Evolutionary conservation across 2,329 filamentous ascomycete genomes (phyloP).

Genomic region (Penicillium sp.): DNA sequence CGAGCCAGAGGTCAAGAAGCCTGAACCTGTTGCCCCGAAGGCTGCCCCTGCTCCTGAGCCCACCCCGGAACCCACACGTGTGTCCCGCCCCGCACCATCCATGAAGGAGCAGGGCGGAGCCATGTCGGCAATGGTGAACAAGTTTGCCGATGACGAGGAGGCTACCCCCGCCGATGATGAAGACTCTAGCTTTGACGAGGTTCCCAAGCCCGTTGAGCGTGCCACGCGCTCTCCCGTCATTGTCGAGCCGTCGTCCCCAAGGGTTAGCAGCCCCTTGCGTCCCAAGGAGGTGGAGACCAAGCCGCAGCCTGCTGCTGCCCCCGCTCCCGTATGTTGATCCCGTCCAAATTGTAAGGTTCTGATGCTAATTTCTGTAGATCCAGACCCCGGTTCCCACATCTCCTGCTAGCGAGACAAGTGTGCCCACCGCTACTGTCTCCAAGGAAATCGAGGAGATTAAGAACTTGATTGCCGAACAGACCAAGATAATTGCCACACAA

Average conservation of each 20-base stretch:
- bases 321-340: neutral
- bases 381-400: constrained; percentile 36
- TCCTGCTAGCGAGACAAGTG: constrained; percentile 14
- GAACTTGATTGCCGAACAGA: constrained; percentile 73
- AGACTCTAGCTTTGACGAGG: constrained; percentile 82
- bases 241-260: constrained; percentile 24
- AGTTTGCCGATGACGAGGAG: constrained; percentile 76
- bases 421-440: constrained; percentile 52
- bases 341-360: neutral
- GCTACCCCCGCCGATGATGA: constrained; percentile 60
- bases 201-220: constrained; percentile 72
- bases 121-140: constrained; percentile 80
- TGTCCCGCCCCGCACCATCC: constrained; percentile 60
- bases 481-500: constrained; percentile 73
- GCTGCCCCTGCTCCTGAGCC: constrained; percentile 37
- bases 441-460: constrained; percentile 75
- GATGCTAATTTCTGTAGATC: constrained; percentile 1
- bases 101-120: constrained; percentile 85
- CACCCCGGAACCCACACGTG: constrained; percentile 31
- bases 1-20: constrained; percentile 44
- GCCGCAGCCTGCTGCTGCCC: constrained; percentile 18
- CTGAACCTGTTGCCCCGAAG: constrained; percentile 35
- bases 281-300: constrained; percentile 28
- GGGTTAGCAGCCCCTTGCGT: constrained; percentile 33
- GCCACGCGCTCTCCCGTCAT: constrained; percentile 34